phyloP scores from a whole-genome alignment of 768 basidiomycete genomes.

The Tylopilus intermedius region DNA sequence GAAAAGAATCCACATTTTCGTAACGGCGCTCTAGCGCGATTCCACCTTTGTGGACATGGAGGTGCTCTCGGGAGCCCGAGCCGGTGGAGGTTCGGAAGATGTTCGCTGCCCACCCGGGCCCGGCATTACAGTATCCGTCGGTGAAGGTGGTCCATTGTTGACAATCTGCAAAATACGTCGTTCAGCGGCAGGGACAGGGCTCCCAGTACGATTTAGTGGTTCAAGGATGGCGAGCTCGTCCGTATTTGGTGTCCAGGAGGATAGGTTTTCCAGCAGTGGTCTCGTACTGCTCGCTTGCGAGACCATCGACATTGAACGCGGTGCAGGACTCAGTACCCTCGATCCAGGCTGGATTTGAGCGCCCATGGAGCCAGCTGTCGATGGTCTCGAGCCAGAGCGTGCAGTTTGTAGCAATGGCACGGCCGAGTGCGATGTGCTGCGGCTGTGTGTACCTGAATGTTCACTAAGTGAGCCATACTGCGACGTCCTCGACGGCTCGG shows the following conservation, averaged over 20 bases:
- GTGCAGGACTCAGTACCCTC: constrained; percentile 5
- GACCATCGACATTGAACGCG: constrained; percentile 20
- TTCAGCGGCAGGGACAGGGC: constrained; percentile 17
- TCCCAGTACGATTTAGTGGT: constrained; percentile 18
- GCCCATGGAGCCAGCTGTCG: constrained; percentile 40
- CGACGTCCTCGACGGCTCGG: constrained; percentile 33
- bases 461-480: constrained; percentile 21
- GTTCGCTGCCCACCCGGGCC: not conserved
- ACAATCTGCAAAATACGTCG: constrained; percentile 26
- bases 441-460: constrained; percentile 20
- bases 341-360: constrained; percentile 18
- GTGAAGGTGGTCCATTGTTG: constrained; percentile 23
- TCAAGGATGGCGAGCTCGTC: constrained; percentile 19
- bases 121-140: constrained; percentile 9
- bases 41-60: not conserved
- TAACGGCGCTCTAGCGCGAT: constrained; percentile 11
- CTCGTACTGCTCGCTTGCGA: constrained; percentile 15
- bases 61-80: constrained; percentile 3
- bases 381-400: constrained; percentile 34
- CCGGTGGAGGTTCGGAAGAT: constrained; percentile 6
- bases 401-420: constrained; percentile 21
- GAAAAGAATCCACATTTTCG: constrained; percentile 1
- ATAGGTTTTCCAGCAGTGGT: constrained; percentile 3
- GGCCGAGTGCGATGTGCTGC: constrained; percentile 24
- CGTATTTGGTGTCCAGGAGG: constrained; percentile 16